Percentiles rank a stretch among this genome's conserved stretches.
Evolutionary conservation across 2,329 filamentous ascomycete genomes (phyloP).

Genomic region (Graphilbum fragrans): DNA sequence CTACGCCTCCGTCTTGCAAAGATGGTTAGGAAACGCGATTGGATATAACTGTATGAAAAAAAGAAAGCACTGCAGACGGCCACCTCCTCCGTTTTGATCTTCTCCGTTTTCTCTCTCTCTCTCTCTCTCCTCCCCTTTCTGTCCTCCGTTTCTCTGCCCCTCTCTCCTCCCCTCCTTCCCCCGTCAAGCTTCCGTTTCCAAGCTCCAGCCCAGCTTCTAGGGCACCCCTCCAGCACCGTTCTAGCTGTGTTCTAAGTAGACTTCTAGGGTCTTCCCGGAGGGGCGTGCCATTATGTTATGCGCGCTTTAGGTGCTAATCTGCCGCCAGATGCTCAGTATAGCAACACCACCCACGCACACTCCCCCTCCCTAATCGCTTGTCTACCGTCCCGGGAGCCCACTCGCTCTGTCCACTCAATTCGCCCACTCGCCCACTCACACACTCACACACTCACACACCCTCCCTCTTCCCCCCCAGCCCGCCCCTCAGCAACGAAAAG

Average conservation of each 20-base stretch:
- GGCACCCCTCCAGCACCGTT: too few relatives aligned
- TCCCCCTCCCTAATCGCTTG: conserved; percentile 9
- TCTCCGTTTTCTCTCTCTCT: not conserved
- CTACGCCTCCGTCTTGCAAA: not conserved
- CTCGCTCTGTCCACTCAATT: not conserved
- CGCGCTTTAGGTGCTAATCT: not conserved
- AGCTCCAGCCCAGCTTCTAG: not conserved
- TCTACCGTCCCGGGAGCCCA: not conserved
- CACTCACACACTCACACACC: not conserved
- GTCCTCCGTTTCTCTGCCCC: not conserved
- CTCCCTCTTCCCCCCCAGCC: too few relatives aligned
- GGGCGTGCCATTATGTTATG: not conserved
- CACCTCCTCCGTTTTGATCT: not conserved
- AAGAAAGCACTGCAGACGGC: not conserved
- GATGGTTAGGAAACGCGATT: too few relatives aligned
- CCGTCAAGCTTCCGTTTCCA: conserved; percentile 1
- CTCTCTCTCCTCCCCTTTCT: not conserved
- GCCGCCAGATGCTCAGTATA: not conserved
- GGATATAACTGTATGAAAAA: not conserved
- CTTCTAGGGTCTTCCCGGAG: not conserved
- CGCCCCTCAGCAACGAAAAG: conserved; percentile 6
- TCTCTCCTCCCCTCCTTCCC: too few relatives aligned
- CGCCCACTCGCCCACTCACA: not conserved
- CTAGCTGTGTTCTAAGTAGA: too few relatives aligned
- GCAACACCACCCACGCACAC: conserved; percentile 5